These are phyloP conservation scores for Calendula officinalis DNA, from an alignment of 129 eudicot genomes.

Conservation along the genomic window DNA sequence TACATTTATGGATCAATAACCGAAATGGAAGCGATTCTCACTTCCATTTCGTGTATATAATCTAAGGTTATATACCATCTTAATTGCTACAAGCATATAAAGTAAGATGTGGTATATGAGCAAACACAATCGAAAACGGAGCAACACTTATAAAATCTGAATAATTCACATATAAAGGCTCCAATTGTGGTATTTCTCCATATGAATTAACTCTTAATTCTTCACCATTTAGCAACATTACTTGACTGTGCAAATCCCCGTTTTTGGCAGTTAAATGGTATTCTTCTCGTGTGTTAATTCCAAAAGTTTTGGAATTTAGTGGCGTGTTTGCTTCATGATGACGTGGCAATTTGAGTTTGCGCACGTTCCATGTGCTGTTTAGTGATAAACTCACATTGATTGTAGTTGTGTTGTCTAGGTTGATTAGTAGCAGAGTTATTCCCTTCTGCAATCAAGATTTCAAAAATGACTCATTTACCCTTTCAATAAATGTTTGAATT, in stretches of 20 bases:
- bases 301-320: slow-evolving; percentile 18
- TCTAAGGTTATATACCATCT: slow-evolving; percentile 9
- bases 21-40: slow-evolving; percentile 40
- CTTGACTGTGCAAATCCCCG: slow-evolving; percentile 73
- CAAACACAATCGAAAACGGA: slow-evolving; percentile 74
- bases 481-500: too few species aligned
- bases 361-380: slow-evolving; percentile 28
- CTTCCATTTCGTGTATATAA: slow-evolving; percentile 30
- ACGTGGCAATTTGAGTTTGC: slow-evolving; percentile 35
- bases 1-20: slow-evolving; percentile 24
- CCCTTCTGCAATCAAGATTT: slow-evolving; percentile 58
- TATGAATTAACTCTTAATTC: slow-evolving; percentile 40
- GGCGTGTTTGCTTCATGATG: slow-evolving; percentile 29
- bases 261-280: slow-evolving; percentile 74
- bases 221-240: slow-evolving; percentile 73
- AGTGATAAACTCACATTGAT: slow-evolving; percentile 39
- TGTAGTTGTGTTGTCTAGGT: slow-evolving; percentile 62
- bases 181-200: slow-evolving; percentile 55
- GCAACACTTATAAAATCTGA: slow-evolving; percentile 58
- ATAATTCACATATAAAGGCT: slow-evolving; percentile 51
- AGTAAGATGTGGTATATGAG: slow-evolving; percentile 54
- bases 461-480: neutral
- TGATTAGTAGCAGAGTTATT: slow-evolving; percentile 57
- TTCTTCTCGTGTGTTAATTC: slow-evolving; percentile 49
- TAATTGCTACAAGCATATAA: slow-evolving; percentile 60